Conservation (phyloP, 805 yeast genomes). For the Debaryomyces hansenii region DNA sequence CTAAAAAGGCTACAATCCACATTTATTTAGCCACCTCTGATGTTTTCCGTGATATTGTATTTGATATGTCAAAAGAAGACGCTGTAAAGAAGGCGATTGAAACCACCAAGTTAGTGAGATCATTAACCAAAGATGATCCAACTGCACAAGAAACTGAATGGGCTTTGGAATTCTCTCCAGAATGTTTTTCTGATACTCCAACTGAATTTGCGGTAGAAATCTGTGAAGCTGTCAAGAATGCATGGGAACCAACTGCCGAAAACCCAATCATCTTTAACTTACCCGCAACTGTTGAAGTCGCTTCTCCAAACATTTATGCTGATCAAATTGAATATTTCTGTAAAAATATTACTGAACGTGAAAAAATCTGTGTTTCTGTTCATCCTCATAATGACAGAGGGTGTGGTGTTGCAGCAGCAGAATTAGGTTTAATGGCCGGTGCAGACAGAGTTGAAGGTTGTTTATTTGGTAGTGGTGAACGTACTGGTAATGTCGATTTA, state of each 20-base stretch:
- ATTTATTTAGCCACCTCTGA: constrained; percentile 77
- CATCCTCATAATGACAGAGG: constrained; percentile 84
- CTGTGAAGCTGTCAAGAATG: constrained; percentile 76
- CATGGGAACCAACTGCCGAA: constrained; percentile 77
- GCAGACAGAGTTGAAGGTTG: constrained; percentile 86
- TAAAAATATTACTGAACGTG: constrained; percentile 67
- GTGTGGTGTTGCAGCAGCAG: constrained; percentile 82
- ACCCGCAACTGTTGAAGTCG: constrained; percentile 81
- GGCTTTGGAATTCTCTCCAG: constrained; percentile 78
- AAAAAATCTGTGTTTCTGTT: constrained; percentile 65
- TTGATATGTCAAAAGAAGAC: constrained; percentile 68
- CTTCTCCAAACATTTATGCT: constrained; percentile 74
- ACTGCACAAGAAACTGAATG: constrained; percentile 60
- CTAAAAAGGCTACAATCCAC: constrained; percentile 70
- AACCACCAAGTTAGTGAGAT: constrained; percentile 65
- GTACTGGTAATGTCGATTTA: constrained; percentile 82
- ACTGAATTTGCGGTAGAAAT: constrained; percentile 71
- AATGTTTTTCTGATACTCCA: constrained; percentile 74
- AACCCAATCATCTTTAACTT: constrained; percentile 74
- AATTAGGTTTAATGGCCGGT: constrained; percentile 76
- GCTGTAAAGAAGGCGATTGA: constrained; percentile 69
- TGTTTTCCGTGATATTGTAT: constrained; percentile 71
- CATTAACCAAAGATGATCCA: constrained; percentile 76
- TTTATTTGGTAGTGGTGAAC: constrained; percentile 80
- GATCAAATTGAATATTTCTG: constrained; percentile 79